Evolutionary conservation across 225 moss, liverwort and hornwort species (phyloP).

Genomic region (Polytrichum formosum): DNA sequence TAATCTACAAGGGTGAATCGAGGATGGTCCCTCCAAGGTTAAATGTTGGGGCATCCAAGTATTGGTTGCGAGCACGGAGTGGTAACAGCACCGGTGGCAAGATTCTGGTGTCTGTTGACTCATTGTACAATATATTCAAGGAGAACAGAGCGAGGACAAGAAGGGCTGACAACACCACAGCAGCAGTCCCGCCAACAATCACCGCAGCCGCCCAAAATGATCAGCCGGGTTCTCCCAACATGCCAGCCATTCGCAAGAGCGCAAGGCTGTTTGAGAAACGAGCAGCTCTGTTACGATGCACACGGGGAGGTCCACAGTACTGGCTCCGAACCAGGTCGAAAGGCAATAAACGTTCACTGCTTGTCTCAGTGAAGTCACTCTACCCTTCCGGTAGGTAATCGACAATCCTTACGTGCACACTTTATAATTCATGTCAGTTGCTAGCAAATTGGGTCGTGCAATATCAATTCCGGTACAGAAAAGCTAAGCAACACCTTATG

Average conservation of each 20-base stretch:
- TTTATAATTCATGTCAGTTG: no score
- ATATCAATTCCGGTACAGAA: no score
- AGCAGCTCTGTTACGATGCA: constrained; percentile 11
- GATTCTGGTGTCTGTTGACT: constrained; percentile 36
- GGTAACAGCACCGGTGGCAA: constrained; percentile 35
- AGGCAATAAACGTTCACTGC: constrained; percentile 24
- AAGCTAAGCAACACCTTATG: no score
- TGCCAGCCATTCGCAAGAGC: constrained; percentile 20
- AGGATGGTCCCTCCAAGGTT: constrained; percentile 47
- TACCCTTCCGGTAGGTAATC: constrained; percentile 16
- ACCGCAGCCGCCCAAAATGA: no score
- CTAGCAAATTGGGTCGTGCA: no score
- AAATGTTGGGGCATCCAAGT: constrained; percentile 32
- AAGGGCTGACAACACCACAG: constrained; percentile 15
- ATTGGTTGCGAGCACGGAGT: constrained; percentile 57
- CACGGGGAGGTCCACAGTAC: constrained; percentile 20
- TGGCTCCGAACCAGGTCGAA: constrained; percentile 24
- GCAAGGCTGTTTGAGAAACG: constrained; percentile 18
- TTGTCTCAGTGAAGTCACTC: constrained; percentile 37
- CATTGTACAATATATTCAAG: constrained; percentile 36
- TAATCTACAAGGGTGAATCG: not conserved
- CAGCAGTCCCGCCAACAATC: constrained; percentile 1
- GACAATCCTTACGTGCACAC: no score
- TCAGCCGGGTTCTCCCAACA: constrained; percentile 1
- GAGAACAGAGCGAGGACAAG: constrained; percentile 20